Base-by-base conservation (phyloP, 2,329 filamentous ascomycete genomes). In the Fusarium sp. region DNA sequence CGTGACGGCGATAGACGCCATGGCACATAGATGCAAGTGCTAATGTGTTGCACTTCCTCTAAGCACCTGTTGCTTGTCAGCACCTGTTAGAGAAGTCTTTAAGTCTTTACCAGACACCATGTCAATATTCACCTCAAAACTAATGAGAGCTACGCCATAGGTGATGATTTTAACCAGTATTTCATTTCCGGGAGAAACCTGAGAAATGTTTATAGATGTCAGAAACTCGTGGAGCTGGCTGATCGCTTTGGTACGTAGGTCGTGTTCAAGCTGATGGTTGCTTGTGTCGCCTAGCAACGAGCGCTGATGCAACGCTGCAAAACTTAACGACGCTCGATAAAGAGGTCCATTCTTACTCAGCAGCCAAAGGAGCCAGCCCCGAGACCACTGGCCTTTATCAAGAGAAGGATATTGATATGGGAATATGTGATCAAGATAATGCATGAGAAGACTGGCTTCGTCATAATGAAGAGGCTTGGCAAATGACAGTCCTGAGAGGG, bases 221-320 rank as follows among this genome's bases (percentile, higher is more conserved):
- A 53, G 15, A 15, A 53, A 53, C 4, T 53, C 50, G 3, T 44
- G 50, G 4, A 53, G 50, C 15, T 53, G 38, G 4, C 37, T 53
- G 18, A 53, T 12, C 11, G 50, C 50, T 44, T 53, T 44, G 5
- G 50, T 53, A 33, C 44, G 50, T 8, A 53, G 34, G 11, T 53
- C 38, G 6, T 44, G 38, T 20, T 53, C 50, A 18, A 53, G 20
- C 6, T 34, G 28, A 11, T 44, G 13, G 26, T 26, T 26, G 15
- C 31, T 33, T 16, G 38, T 42, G 11, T 41, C 37, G 8, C 38
- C 38, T 12, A 42, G 16, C 12, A 28, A 28, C 1, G 50, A 53
- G 4, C 50, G 50, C 15, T 44, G 30, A 2, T 53, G 37, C 2
- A 53, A 44, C 10, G 50, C 50, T 15, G 50, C 50, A 4, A 53